These are phyloP conservation scores for Pseudozyma tsukubaensis DNA, from an alignment of 1,284 basidiomycete species.

Conservation along the genomic window DNA sequence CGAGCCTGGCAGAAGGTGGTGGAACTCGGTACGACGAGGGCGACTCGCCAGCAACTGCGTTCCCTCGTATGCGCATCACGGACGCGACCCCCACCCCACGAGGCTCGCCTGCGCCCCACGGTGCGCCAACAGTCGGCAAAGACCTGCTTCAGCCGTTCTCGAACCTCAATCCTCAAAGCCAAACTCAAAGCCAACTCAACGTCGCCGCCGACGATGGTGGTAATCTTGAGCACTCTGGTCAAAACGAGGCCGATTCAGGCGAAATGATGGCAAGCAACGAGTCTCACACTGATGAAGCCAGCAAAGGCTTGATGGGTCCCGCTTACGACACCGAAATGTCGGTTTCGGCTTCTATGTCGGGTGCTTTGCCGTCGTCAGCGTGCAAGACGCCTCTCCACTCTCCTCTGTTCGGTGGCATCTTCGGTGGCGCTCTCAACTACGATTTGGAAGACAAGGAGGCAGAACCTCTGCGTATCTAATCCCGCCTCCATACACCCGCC, in stretches of 20 bases:
- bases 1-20: conserved; percentile 24
- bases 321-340: neutral
- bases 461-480: conserved; percentile 44
- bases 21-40: conserved; percentile 22
- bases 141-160: conserved; percentile 33
- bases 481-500: too few species aligned
- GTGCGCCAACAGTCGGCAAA: conserved; percentile 25
- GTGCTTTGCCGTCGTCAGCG: conserved; percentile 52
- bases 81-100: conserved; percentile 58
- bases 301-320: conserved; percentile 11
- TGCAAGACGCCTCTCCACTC: conserved; percentile 59
- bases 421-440: conserved; percentile 53
- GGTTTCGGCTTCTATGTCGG: conserved; percentile 18
- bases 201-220: neutral
- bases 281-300: neutral
- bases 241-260: neutral
- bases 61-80: conserved; percentile 60
- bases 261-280: conserved; percentile 10
- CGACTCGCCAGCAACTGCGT: conserved; percentile 54
- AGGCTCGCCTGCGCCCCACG: conserved; percentile 49
- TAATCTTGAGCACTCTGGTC: neutral
- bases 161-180: conserved; percentile 22
- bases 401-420: conserved; percentile 61
- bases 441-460: conserved; percentile 53
- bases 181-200: neutral